phyloP scores from a whole-genome alignment of 2,329 filamentous ascomycete genomes.

The Curvularia sp. region DNA sequence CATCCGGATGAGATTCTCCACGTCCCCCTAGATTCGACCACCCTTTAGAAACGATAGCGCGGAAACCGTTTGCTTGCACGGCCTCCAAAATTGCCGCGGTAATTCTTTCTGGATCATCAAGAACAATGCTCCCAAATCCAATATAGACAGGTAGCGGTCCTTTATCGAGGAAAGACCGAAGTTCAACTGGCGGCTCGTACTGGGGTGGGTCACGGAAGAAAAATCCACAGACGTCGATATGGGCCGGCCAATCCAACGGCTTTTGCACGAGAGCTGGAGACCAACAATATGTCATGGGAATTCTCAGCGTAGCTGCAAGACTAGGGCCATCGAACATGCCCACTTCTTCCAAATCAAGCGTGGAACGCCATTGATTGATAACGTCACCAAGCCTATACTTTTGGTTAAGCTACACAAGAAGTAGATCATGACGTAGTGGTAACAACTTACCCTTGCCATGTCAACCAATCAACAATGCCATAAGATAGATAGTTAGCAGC shows the following conservation, averaged over 20 bases:
- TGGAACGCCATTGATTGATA: conserved; percentile 54
- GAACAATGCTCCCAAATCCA: conserved; percentile 64
- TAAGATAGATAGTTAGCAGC: conserved; percentile 56
- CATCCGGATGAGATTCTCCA: conserved; percentile 28
- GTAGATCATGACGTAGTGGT: too few species aligned
- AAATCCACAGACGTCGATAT: conserved; percentile 53
- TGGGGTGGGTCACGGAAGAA: conserved; percentile 52
- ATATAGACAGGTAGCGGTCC: conserved; percentile 63
- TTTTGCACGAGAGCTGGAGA: conserved; percentile 47
- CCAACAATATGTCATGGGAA: conserved; percentile 57
- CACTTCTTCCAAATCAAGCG: conserved; percentile 52
- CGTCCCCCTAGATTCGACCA: not conserved
- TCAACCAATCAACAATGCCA: conserved; percentile 56
- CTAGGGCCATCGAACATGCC: conserved; percentile 47
- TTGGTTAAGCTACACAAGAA: not conserved
- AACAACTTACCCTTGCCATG: conserved; percentile 53
- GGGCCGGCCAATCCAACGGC: conserved; percentile 22
- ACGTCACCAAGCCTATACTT: conserved; percentile 51
- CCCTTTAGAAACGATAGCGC: conserved; percentile 62
- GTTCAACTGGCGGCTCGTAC: conserved; percentile 51
- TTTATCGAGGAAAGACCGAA: conserved; percentile 55
- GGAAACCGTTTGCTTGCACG: conserved; percentile 42
- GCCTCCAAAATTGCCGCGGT: conserved; percentile 57
- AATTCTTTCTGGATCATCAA: conserved; percentile 57
- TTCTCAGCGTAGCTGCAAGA: conserved; percentile 46